These are phyloP conservation scores for Lipomyces lipofer DNA, from an alignment of 805 yeast genomes.

Conservation along the genomic window DNA sequence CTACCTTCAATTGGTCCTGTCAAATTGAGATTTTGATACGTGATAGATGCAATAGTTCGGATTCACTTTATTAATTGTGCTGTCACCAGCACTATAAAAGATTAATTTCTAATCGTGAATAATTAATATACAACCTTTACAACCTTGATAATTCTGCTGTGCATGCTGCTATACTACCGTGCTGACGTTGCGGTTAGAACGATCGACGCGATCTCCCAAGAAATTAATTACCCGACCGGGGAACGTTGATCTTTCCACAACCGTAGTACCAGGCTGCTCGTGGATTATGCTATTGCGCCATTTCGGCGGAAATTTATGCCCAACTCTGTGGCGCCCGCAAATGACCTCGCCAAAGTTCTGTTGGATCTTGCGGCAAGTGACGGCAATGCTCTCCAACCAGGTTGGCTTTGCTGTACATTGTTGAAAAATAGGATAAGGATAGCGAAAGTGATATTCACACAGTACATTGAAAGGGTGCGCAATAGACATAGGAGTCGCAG, in stretches of 20 bases:
- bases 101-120: too few relatives aligned
- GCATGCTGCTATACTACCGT: too few relatives aligned
- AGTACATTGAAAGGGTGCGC: neutral
- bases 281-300: conserved; percentile 3
- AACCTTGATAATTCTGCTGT: too few relatives aligned
- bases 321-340: neutral
- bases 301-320: neutral
- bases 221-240: too few relatives aligned
- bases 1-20: too few relatives aligned
- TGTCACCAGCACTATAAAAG: too few relatives aligned
- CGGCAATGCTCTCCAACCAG: neutral
- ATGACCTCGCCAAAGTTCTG: conserved; percentile 4
- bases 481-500: neutral
- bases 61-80: too few relatives aligned
- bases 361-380: conserved; percentile 6
- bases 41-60: too few relatives aligned
- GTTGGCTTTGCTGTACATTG: neutral
- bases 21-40: too few relatives aligned
- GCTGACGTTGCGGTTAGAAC: too few relatives aligned
- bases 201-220: too few relatives aligned
- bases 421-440: neutral
- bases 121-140: too few relatives aligned
- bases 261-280: neutral
- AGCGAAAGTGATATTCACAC: neutral
- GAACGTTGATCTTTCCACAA: neutral